A percentile compares a stretch with the other conserved stretches of the same genome.
phyloP scores from a whole-genome alignment of 805 yeast species.

The Starmera amethionina region DNA sequence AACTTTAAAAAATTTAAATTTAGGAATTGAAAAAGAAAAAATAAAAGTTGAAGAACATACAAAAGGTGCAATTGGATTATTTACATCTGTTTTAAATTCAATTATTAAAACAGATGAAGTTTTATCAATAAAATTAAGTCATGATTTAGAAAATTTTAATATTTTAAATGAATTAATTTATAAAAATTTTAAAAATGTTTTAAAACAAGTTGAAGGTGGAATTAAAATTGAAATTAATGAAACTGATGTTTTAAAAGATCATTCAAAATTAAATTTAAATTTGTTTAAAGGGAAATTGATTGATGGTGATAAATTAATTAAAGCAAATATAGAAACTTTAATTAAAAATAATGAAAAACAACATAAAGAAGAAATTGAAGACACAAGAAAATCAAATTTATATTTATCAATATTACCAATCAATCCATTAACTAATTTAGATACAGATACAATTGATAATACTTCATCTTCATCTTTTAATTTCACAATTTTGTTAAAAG shows the following conservation, averaged over 20 bases:
- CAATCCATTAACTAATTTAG: conserved; percentile 16
- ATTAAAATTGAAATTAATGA: conserved; percentile 53
- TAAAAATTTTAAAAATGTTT: conserved; percentile 48
- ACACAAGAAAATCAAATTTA: conserved; percentile 32
- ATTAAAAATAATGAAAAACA: conserved; percentile 31
- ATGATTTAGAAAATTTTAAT: conserved; percentile 50
- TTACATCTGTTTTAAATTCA: conserved; percentile 28
- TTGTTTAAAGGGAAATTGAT: conserved; percentile 65
- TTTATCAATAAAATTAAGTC: conserved; percentile 52
- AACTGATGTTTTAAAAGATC: conserved; percentile 27
- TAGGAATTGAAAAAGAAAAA: conserved; percentile 16
- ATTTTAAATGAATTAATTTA: conserved; percentile 38
- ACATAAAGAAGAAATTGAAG: conserved; percentile 10
- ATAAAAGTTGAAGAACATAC: not conserved
- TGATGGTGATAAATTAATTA: conserved; percentile 82
- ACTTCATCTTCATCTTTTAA: conserved; percentile 46
- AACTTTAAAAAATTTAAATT: conserved; percentile 20
- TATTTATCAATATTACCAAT: conserved; percentile 67
- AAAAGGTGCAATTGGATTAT: not conserved
- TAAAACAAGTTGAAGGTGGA: conserved; percentile 73
- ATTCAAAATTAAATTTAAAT: conserved; percentile 38
- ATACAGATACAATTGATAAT: conserved; percentile 26
- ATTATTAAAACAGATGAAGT: conserved; percentile 35
- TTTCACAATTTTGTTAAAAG: conserved; percentile 69
- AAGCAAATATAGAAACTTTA: conserved; percentile 79